These are phyloP conservation scores for Cryptosporidium meleagridis DNA, from an alignment of 169 alveolate genomes.

Conservation along the genomic window DNA sequence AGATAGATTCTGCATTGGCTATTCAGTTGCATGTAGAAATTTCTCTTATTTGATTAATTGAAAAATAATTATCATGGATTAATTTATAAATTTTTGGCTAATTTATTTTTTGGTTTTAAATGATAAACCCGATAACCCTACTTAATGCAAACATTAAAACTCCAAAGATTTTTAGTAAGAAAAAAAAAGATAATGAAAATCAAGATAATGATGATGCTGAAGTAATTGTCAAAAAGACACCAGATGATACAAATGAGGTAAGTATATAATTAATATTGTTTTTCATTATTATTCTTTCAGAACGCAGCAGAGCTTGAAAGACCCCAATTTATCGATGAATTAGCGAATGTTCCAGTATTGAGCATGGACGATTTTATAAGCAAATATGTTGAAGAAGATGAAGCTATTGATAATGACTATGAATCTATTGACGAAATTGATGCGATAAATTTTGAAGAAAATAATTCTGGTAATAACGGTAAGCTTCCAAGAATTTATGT, in stretches of 20 bases:
- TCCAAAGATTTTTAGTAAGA: constrained; percentile 16
- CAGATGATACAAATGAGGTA: background rate
- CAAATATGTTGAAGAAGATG: constrained; percentile 47
- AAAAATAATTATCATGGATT: background rate
- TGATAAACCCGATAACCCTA: constrained; percentile 32
- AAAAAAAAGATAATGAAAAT: background rate
- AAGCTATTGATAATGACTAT: background rate
- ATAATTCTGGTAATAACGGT: background rate
- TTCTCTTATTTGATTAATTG: background rate
- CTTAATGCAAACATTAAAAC: constrained; percentile 30
- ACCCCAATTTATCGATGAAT: constrained; percentile 70
- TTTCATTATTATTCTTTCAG: constrained; percentile 16
- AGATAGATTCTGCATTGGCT: background rate
- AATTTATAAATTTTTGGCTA: background rate
- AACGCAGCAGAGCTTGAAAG: background rate
- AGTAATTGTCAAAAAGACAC: constrained; percentile 1
- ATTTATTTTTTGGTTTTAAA: background rate
- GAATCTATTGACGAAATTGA: constrained; percentile 24
- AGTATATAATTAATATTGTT: background rate
- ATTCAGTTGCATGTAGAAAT: background rate
- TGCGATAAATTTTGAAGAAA: constrained; percentile 16
- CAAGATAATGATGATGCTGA: constrained; percentile 33
- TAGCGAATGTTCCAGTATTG: constrained; percentile 60
- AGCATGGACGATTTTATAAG: constrained; percentile 64
- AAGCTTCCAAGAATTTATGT: background rate